phyloP scores from a whole-genome alignment of 148 eudicot genomes.

The Rhododendron simsii region DNA sequence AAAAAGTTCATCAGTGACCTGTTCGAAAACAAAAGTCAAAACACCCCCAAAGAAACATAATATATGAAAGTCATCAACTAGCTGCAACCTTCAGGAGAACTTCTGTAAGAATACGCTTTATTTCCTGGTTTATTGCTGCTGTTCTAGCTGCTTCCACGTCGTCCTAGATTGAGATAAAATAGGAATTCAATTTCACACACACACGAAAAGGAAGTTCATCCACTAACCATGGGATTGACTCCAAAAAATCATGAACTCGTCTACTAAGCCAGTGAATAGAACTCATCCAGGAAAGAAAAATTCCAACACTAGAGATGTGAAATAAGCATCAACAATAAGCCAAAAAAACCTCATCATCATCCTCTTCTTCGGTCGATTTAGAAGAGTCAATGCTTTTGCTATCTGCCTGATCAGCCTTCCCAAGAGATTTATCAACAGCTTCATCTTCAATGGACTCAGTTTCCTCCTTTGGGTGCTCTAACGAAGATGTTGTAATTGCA shows the following conservation, averaged over 20 bases:
- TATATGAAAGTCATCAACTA: background rate
- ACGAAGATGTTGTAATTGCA: conserved; percentile 50
- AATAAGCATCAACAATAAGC: background rate
- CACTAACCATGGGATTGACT: background rate
- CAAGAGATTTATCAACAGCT: conserved; percentile 37
- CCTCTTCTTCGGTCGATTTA: conserved; percentile 80
- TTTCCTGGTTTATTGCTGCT: conserved; percentile 87
- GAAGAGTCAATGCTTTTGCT: conserved; percentile 79
- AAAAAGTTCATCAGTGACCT: conserved; percentile 96
- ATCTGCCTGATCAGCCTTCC: conserved; percentile 66
- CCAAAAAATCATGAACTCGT: background rate
- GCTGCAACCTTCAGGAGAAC: conserved; percentile 80
- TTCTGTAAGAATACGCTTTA: conserved; percentile 92
- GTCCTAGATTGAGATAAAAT: conserved; percentile 47
- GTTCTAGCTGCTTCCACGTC: conserved; percentile 71
- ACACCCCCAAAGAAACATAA: conserved; percentile 1
- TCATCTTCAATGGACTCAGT: conserved; percentile 69
- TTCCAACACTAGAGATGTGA: background rate
- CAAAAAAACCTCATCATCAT: conserved; percentile 49
- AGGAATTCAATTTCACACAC: background rate
- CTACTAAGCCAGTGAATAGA: background rate
- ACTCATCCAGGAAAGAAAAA: background rate
- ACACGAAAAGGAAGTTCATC: background rate
- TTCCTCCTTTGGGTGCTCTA: conserved; percentile 47
- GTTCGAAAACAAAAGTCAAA: conserved; percentile 24